These are phyloP conservation scores for Xylaria telfairii DNA, from an alignment of 495 filamentous ascomycete genomes.

Conservation along the genomic window DNA sequence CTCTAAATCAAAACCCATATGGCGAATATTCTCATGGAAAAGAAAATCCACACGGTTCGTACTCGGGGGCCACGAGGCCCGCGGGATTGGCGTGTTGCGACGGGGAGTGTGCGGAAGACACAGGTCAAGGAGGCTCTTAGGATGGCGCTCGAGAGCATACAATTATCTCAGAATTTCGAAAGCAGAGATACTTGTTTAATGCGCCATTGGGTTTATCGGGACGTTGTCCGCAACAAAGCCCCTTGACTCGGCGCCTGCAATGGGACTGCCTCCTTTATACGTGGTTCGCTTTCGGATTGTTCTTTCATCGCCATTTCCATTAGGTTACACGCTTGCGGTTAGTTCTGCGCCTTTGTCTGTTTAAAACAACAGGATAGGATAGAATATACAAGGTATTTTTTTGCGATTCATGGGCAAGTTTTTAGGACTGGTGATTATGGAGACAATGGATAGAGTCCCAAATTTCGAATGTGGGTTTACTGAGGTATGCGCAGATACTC, in stretches of 20 bases:
- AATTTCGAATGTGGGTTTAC: neutral
- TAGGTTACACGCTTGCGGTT: constrained; percentile 5
- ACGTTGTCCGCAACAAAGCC: neutral
- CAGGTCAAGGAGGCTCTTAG: neutral
- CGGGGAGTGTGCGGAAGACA: neutral
- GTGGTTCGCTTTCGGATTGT: constrained; percentile 18
- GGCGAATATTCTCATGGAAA: neutral
- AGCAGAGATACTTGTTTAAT: neutral
- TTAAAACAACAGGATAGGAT: too few relatives aligned
- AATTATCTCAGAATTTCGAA: constrained; percentile 4
- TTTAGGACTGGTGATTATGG: neutral
- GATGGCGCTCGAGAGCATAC: neutral
- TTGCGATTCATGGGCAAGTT: neutral
- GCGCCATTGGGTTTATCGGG: constrained; percentile 4
- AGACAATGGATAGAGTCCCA: neutral
- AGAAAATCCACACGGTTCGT: neutral
- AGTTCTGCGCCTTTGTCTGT: neutral
- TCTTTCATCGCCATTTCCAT: constrained; percentile 17
- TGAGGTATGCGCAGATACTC: neutral
- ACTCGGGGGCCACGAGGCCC: neutral
- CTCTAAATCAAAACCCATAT: neutral
- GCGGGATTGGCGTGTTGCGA: neutral
- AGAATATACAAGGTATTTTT: neutral
- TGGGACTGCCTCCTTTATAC: constrained; percentile 30
- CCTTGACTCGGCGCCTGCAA: constrained; percentile 4